phyloP scores from a whole-genome alignment of 129 eudicot species.

The Lactuca sativa region DNA sequence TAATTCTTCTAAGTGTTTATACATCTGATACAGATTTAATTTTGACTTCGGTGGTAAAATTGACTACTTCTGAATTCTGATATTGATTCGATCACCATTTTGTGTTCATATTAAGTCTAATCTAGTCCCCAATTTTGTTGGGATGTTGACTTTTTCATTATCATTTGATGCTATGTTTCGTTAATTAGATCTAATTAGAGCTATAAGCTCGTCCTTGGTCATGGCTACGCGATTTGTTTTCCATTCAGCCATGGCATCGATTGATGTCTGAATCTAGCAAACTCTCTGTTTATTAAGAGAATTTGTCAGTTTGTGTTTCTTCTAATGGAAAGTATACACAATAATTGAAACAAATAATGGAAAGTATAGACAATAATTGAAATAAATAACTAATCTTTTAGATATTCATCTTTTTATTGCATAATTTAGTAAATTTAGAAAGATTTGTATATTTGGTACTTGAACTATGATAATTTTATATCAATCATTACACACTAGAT shows the following conservation, averaged over 20 bases:
- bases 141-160: neutral
- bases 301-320: too few species aligned
- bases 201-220: neutral
- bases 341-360: neutral
- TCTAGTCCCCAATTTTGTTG: conserved; percentile 7
- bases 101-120: conserved; percentile 1
- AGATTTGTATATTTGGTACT: neutral
- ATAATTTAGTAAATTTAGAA: neutral
- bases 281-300: too few species aligned
- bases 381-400: neutral
- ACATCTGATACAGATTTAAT: conserved; percentile 20
- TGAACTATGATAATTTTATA: neutral
- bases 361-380: neutral
- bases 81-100: neutral
- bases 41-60: conserved; percentile 11
- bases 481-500: conserved; percentile 10
- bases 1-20: conserved; percentile 4
- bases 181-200: neutral
- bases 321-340: too few species aligned
- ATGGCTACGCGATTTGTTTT: neutral
- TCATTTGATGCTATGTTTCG: conserved; percentile 2
- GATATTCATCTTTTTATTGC: neutral
- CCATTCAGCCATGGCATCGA: neutral
- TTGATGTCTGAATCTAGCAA: neutral
- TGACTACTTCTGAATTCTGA: neutral